phyloP scores from a whole-genome alignment of 768 basidiomycete species.

The Tylopilus sp. region DNA sequence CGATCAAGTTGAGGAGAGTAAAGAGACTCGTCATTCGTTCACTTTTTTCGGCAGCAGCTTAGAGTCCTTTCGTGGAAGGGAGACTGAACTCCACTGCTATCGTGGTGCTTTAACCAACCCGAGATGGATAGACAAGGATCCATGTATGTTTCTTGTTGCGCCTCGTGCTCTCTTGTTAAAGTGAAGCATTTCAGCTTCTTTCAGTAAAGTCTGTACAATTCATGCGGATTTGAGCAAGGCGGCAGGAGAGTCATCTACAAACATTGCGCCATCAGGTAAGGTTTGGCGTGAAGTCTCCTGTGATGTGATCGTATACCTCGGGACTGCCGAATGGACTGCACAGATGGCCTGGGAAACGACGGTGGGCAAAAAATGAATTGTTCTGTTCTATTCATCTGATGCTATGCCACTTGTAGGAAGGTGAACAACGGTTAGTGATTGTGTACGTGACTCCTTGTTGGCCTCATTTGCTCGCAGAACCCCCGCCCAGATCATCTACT shows the following conservation, averaged over 20 bases:
- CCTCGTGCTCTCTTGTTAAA: not conserved
- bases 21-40: not conserved
- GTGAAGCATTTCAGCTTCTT: not conserved
- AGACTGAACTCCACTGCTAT: not conserved
- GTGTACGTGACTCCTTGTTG: no score
- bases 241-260: not conserved
- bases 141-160: not conserved
- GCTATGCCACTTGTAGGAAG: no score
- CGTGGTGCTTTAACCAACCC: not conserved
- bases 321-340: conserved; percentile 1
- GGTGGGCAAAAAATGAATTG: no score
- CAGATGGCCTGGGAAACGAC: conserved; percentile 5
- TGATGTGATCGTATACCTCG: conserved; percentile 1
- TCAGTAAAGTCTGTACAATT: not conserved
- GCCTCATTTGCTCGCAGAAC: no score
- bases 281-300: not conserved
- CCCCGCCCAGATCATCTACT: no score
- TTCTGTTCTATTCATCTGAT: no score
- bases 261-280: not conserved
- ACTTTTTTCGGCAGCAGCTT: no score
- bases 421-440: no score
- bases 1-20: not conserved
- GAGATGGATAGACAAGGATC: conserved; percentile 5
- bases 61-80: not conserved
- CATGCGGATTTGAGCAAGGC: not conserved